These are phyloP conservation scores for Camptophora hylomeconis DNA, from an alignment of 2,329 filamentous ascomycete species.

Conservation along the genomic window DNA sequence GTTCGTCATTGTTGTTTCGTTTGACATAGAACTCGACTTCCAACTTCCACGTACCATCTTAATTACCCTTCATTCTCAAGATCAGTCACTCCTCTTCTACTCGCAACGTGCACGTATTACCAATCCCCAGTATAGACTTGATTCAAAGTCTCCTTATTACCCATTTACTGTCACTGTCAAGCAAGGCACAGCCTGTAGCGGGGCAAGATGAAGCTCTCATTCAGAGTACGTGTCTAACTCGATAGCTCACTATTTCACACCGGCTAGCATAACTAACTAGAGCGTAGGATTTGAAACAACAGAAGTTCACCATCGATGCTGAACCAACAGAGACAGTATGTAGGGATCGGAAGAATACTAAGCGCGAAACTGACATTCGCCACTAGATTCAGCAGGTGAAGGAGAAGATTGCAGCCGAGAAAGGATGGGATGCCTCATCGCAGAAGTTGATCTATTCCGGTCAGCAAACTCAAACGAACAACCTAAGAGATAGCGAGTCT, in stretches of 20 bases:
- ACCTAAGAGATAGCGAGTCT: not conserved
- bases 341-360: conserved; percentile 12
- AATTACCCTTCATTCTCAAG: too few relatives aligned
- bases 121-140: too few relatives aligned
- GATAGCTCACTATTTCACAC: too few relatives aligned
- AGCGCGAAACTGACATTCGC: conserved; percentile 2
- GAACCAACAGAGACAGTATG: conserved; percentile 85
- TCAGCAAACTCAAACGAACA: conserved; percentile 31
- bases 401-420: conserved; percentile 80
- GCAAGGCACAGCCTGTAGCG: too few relatives aligned
- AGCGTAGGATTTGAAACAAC: conserved; percentile 84
- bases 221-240: conserved; percentile 47
- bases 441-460: conserved; percentile 98
- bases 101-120: too few relatives aligned
- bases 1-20: too few relatives aligned
- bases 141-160: too few relatives aligned
- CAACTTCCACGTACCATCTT: too few relatives aligned
- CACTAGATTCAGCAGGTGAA: conserved; percentile 75
- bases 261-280: conserved; percentile 15
- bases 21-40: too few relatives aligned
- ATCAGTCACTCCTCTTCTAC: too few relatives aligned
- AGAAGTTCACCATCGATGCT: conserved; percentile 93
- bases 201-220: conserved; percentile 54
- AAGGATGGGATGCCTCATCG: conserved; percentile 80
- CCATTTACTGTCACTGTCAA: too few relatives aligned